Base-by-base conservation (phyloP, 345 rosid genomes). In the Populus davidiana region DNA sequence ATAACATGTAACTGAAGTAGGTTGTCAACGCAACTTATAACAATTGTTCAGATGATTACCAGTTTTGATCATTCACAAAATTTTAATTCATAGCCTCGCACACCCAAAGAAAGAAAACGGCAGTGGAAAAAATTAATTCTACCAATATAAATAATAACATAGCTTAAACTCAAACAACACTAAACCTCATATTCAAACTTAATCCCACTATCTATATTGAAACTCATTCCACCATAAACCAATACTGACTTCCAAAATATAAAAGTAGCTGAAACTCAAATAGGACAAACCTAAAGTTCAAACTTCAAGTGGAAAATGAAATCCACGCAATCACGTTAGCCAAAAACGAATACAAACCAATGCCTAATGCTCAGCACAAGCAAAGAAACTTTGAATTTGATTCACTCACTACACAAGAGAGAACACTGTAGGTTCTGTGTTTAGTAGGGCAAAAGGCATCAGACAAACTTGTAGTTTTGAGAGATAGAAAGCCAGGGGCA, bases 261-360 rank as follows among this genome's bases (percentile, higher is more conserved):
- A 59, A 59, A 59, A 23, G 64, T 9, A 10, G 29, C 27, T 59
- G 25, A 23, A 59, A 59, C 27, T 59, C 64, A 59, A 23, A n/a
- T 59, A 23, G 12, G 64, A 59, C 29, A 59, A 59, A 59, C 59
- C 59, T 52, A 52, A 5, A 2, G 20, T 59, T 25, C 64, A 23
- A 59, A 59, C 29, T 47, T 66, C 71, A 35, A 63, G 4, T 20
- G 35, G 67, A 44, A 75, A 75, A 75, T 50, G 47, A 44, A 67
- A 49, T 20, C 66, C 64, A 23, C 8, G 35, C 20, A 43, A 47
- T 75, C 38, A 39, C 23, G 56, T 8, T 14, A n/a, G 50, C 64
- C 63, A 67, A 16, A 67, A 18, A 66, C 3, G 39, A 31, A 75
- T 47, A 2, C 49, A 31, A 8, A 25, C 11, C 65, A 49, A 75